Percentiles rank a stretch among this genome's conserved stretches.
Conservation (phyloP, 257 asterid species). For the Jaltomata sinuosa region DNA sequence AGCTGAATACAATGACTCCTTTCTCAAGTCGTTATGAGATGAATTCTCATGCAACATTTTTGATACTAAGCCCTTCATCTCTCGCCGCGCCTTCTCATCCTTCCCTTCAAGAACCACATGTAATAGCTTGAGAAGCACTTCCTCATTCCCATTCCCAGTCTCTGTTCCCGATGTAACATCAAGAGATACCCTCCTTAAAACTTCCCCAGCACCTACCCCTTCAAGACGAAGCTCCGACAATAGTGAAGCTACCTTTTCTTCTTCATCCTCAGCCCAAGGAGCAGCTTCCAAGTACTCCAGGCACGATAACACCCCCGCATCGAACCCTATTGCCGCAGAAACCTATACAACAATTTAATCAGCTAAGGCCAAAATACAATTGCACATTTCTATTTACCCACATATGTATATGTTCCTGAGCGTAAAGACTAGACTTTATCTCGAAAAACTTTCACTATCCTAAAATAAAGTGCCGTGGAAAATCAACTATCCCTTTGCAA, state of each 20-base stretch:
- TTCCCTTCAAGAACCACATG: conserved; percentile 91
- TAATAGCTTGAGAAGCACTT: conserved; percentile 71
- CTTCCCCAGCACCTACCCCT: conserved; percentile 83
- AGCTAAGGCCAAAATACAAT: neutral
- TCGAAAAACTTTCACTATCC: neutral
- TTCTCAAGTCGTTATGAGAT: conserved; percentile 62
- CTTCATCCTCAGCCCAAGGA: conserved; percentile 98
- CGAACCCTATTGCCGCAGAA: conserved; percentile 89
- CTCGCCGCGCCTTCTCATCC: conserved; percentile 95
- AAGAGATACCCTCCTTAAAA: conserved; percentile 76
- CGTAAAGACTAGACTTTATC: neutral
- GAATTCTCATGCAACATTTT: conserved; percentile 85
- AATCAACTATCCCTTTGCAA: neutral
- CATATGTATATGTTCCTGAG: neutral
- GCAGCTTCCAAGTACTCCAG: conserved; percentile 96
- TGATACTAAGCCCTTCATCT: conserved; percentile 71
- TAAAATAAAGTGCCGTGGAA: neutral
- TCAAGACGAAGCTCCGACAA: conserved; percentile 80
- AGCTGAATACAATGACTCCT: conserved; percentile 69
- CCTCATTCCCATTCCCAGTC: conserved; percentile 44
- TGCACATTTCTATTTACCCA: no score
- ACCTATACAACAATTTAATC: conserved; percentile 35
- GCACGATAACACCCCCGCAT: conserved; percentile 82
- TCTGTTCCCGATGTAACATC: conserved; percentile 40
- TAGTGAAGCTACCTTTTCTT: conserved; percentile 78